phyloP scores from a whole-genome alignment of 176 grass and related monocot genomes.

The Cenchrus fungigraminus region DNA sequence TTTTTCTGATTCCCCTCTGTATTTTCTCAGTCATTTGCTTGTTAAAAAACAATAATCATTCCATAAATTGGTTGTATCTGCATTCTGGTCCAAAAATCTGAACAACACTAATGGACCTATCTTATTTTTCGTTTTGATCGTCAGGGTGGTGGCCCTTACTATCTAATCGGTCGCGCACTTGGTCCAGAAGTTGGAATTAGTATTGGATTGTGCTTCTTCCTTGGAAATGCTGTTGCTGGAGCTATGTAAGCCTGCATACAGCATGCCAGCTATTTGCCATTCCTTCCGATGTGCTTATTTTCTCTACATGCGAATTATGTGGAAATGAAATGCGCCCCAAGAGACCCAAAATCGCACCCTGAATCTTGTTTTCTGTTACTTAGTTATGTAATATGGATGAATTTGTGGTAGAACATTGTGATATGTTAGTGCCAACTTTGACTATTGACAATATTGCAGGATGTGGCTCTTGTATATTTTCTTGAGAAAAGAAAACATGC shows the following conservation, averaged over 20 bases:
- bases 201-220: constrained; percentile 96
- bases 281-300: constrained; percentile 3
- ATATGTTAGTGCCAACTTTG: not conserved
- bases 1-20: not conserved
- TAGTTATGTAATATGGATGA: not conserved
- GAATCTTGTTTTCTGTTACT: not conserved
- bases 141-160: constrained; percentile 96
- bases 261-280: not conserved
- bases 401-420: constrained; percentile 7
- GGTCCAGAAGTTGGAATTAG: constrained; percentile 99
- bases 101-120: not conserved
- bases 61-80: not conserved
- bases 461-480: not conserved
- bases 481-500: not conserved
- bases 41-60: not conserved
- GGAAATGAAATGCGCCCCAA: not conserved
- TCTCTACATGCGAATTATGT: not conserved
- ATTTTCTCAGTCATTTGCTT: constrained; percentile 3
- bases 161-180: constrained; percentile 89
- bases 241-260: constrained; percentile 74
- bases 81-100: not conserved
- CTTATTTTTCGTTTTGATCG: not conserved
- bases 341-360: not conserved
- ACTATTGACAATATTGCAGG: not conserved
- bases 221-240: constrained; percentile 98